Conservation (phyloP, 176 grass and related monocot genomes). For the Alopecurus myosuroides region DNA sequence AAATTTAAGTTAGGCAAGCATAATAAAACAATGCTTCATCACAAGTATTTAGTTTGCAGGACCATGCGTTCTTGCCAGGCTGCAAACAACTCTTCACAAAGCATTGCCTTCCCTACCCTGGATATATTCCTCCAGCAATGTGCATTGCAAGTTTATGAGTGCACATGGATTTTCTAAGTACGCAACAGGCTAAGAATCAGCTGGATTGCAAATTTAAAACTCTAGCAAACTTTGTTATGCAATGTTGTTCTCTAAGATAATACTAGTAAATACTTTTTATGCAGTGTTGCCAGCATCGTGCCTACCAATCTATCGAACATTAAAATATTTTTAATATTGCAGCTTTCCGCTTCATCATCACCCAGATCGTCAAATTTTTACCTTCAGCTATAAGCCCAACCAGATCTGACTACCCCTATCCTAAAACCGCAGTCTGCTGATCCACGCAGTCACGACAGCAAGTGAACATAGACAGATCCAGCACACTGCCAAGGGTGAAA, state of each 20-base stretch:
- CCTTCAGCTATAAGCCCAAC: not conserved
- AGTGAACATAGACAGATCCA: not conserved
- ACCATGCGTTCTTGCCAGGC: not conserved
- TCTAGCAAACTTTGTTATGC: not conserved
- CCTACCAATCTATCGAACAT: no score
- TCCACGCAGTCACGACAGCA: not conserved
- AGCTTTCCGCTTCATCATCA: not conserved
- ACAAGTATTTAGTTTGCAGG: no score
- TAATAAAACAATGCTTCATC: not conserved
- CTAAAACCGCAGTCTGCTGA: not conserved
- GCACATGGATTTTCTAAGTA: not conserved
- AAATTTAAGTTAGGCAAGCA: not conserved
- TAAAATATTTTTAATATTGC: no score
- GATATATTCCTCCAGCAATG: not conserved
- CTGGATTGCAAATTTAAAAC: not conserved
- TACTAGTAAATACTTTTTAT: not conserved
- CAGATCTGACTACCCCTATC: conserved; percentile 20
- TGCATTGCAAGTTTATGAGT: not conserved
- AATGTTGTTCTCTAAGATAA: not conserved
- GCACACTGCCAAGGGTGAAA: not conserved
- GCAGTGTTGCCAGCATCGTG: not conserved
- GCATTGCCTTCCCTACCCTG: not conserved
- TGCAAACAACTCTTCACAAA: not conserved
- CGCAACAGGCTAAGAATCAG: not conserved
- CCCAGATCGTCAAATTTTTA: not conserved